These are phyloP conservation scores for Dipodascus geniculatus DNA, from an alignment of 805 yeast species.

Conservation along the genomic window DNA sequence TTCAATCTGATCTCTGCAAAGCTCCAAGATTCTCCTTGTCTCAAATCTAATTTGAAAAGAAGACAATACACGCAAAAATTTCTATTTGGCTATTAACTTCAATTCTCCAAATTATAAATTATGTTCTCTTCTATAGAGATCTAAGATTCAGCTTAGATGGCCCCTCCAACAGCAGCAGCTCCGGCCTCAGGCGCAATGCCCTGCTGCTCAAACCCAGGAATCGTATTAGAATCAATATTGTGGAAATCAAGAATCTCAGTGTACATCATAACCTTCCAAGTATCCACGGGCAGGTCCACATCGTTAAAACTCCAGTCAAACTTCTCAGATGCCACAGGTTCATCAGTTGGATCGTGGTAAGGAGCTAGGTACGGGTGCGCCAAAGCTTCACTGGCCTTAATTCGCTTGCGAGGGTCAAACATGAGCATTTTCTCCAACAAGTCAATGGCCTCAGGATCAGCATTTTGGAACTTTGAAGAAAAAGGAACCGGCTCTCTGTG, in stretches of 20 bases:
- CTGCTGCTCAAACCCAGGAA: neutral
- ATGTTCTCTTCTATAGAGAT: too few relatives aligned
- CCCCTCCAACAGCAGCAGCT: neutral
- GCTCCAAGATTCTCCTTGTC: too few relatives aligned
- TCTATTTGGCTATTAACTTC: neutral
- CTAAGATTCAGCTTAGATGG: neutral
- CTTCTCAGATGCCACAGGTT: constrained; percentile 83
- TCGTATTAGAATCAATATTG: constrained; percentile 50
- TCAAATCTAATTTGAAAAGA: too few relatives aligned
- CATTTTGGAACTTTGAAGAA: constrained; percentile 62
- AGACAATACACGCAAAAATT: neutral
- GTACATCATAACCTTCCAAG: constrained; percentile 99
- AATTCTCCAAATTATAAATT: neutral
- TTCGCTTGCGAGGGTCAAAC: constrained; percentile 89
- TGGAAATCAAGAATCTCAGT: constrained; percentile 94
- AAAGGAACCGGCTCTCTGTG: constrained; percentile 87
- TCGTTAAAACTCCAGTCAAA: constrained; percentile 98
- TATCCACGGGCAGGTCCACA: constrained; percentile 93
- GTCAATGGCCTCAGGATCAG: constrained; percentile 65
- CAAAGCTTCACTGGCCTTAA: constrained; percentile 83
- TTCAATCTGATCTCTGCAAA: too few relatives aligned
- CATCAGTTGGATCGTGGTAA: constrained; percentile 95
- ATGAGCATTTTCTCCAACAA: constrained; percentile 80
- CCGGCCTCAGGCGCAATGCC: neutral
- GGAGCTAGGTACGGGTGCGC: constrained; percentile 87